Base-by-base conservation (phyloP, 2,329 filamentous ascomycete genomes). In the Ploettnerulaceae sp. region DNA sequence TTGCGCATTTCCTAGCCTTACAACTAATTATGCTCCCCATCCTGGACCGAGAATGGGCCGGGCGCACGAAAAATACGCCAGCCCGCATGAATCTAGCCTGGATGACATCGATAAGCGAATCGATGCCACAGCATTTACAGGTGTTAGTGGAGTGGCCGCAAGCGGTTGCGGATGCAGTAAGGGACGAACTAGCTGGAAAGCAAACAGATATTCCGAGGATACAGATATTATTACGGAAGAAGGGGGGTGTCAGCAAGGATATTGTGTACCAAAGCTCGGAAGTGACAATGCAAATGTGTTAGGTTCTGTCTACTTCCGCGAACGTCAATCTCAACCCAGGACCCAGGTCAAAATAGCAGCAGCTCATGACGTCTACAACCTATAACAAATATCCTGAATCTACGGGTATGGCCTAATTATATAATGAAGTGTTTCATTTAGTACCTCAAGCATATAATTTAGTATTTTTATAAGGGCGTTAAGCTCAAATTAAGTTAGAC, bases 1-100 rank as follows among this genome's bases (percentile, higher is more conserved):
- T 74, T 4, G 63, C 67, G 5, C 70, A 74, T 53, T 73, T 72
- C 53, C 64, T 74, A n/a, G 65, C 68, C 1, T 54, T 73, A 0
- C 69, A 74, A 41, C 61, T 70, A 1, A 59, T 73, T 5, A 63
- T 75, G 47, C 63, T 64, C 4, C 70, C 69, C 0, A 66, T 72
- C 5, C 49, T 62, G 3, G 52, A 56, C 20, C 56, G 58, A 7
- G 62, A 64, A 35, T 63, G 54, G 48, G 59, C 59, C 0, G 53
- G 61, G 7, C 14, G 45, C 12, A 32, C 31, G n/a, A 51, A 48
- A 32, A 33, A 22, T 25, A 41, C 49, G 4, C 40, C 40, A 4
- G 24, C 39, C 7, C 18, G 40, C 15, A 41, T 39, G 36, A 51
- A 41, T 11, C 12, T 51, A 2, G 31, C 24, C n/a, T 51, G 49